Conservation (phyloP, 352 stramenopile genomes). For the Globisporangium spiculum region DNA sequence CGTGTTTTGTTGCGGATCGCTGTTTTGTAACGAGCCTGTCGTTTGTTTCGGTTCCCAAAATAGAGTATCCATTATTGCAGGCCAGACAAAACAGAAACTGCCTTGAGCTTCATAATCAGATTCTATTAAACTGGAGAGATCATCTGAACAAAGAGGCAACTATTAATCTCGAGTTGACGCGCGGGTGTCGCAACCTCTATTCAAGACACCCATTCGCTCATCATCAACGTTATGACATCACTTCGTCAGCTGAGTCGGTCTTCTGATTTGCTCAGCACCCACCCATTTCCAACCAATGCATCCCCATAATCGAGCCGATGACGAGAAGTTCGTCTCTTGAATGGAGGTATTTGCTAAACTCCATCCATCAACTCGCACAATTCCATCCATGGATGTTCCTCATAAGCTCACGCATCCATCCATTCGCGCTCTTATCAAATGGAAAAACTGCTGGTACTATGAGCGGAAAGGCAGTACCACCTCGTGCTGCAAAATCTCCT, state of each 20-base stretch:
- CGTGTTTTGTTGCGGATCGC: neutral
- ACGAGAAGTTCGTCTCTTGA: neutral
- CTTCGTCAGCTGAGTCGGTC: neutral
- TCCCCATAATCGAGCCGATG: neutral
- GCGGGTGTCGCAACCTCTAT: neutral
- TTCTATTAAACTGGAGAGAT: neutral
- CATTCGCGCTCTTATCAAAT: neutral
- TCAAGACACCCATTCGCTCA: neutral
- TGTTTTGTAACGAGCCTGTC: constrained; percentile 5
- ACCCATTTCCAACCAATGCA: neutral
- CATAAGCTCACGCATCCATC: neutral
- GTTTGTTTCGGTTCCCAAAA: neutral
- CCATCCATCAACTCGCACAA: too few relatives aligned
- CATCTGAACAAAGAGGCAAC: neutral
- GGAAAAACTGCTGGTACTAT: neutral
- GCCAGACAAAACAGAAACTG: neutral
- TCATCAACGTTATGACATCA: constrained; percentile 10
- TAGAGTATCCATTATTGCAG: neutral
- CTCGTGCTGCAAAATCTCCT: constrained; percentile 85
- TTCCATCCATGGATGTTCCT: neutral
- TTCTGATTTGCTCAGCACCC: constrained; percentile 4
- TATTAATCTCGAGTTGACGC: neutral
- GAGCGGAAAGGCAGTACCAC: constrained; percentile 63
- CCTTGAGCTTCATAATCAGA: neutral
- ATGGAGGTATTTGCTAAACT: neutral